Evolutionary conservation across 495 filamentous ascomycete genomes (phyloP).

Genomic region (Penicillium maclennaniae): DNA sequence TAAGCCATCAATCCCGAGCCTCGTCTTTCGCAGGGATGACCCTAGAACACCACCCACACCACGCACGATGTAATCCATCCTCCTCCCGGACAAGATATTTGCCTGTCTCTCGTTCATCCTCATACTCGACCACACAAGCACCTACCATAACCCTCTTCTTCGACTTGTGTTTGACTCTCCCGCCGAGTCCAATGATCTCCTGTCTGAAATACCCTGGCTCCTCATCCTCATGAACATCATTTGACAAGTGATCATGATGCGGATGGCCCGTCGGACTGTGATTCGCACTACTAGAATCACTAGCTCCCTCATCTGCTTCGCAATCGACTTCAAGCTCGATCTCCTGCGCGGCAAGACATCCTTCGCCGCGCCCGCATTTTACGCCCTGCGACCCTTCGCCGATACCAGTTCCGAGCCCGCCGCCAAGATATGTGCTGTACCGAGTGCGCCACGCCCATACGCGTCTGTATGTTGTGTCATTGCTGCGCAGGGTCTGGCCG

Average conservation of each 20-base stretch:
- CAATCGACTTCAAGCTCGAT: slow-evolving; percentile 79
- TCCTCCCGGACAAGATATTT: slow-evolving; percentile 64
- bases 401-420: slow-evolving; percentile 76
- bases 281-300: slow-evolving; percentile 18
- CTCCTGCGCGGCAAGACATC: slow-evolving; percentile 67
- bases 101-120: slow-evolving; percentile 66
- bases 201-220: slow-evolving; percentile 70
- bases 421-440: slow-evolving; percentile 73
- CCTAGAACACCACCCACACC: slow-evolving; percentile 51
- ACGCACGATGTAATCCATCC: slow-evolving; percentile 44
- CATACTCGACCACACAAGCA: slow-evolving; percentile 75
- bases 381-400: slow-evolving; percentile 85
- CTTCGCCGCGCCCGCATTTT: slow-evolving; percentile 67
- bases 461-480: slow-evolving; percentile 71
- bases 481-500: slow-evolving; percentile 61
- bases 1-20: background rate
- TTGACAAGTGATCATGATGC: slow-evolving; percentile 13
- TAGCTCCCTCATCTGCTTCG: slow-evolving; percentile 55
- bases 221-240: slow-evolving; percentile 38
- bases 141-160: slow-evolving; percentile 74
- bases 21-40: slow-evolving; percentile 36
- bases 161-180: slow-evolving; percentile 74
- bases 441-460: slow-evolving; percentile 86
- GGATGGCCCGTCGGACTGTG: slow-evolving; percentile 14
- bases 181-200: slow-evolving; percentile 85